A percentile compares a stretch with the other conserved stretches of the same genome.
Conservation (phyloP, 495 filamentous ascomycete species). For the Aspergillus panamensis region DNA sequence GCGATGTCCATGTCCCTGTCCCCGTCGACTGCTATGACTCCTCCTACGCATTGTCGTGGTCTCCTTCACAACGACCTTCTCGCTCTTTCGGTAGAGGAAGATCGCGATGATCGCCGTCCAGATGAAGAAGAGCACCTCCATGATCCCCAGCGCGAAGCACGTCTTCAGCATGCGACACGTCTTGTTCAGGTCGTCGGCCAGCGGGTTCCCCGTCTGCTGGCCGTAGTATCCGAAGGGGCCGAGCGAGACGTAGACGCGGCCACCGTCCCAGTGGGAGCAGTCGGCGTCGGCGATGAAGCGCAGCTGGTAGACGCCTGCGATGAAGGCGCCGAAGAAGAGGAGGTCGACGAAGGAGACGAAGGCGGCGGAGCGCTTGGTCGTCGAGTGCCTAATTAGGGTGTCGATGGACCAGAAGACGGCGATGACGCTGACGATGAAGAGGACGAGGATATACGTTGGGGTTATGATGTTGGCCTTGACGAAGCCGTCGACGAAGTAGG, state of each 20-base stretch:
- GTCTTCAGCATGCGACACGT: conserved; percentile 87
- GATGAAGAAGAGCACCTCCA: conserved; percentile 80
- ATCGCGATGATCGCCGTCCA: conserved; percentile 63
- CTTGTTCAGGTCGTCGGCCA: conserved; percentile 59
- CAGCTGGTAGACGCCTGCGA: conserved; percentile 73
- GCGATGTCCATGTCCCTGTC: conserved; percentile 33
- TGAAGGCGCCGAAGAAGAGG: conserved; percentile 75
- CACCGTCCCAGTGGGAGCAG: conserved; percentile 57
- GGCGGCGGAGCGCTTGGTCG: conserved; percentile 62
- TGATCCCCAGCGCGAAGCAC: conserved; percentile 79
- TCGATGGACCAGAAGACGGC: conserved; percentile 74
- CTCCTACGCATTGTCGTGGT: conserved; percentile 38
- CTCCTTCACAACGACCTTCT: conserved; percentile 40
- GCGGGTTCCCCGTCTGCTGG: conserved; percentile 33
- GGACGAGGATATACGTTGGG: conserved; percentile 74
- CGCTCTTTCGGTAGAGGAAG: conserved; percentile 45
- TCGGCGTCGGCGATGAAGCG: conserved; percentile 63
- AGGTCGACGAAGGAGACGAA: conserved; percentile 81
- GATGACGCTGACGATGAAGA: conserved; percentile 86
- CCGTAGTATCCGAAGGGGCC: conserved; percentile 56
- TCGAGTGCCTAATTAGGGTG: conserved; percentile 77
- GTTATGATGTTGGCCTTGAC: conserved; percentile 66
- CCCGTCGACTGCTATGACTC: conserved; percentile 41
- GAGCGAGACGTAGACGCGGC: conserved; percentile 52
- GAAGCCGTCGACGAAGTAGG: conserved; percentile 79